Evolutionary conservation across 2,329 filamentous ascomycete genomes (phyloP).

Genomic region (Pseudocercospora crystallina): DNA sequence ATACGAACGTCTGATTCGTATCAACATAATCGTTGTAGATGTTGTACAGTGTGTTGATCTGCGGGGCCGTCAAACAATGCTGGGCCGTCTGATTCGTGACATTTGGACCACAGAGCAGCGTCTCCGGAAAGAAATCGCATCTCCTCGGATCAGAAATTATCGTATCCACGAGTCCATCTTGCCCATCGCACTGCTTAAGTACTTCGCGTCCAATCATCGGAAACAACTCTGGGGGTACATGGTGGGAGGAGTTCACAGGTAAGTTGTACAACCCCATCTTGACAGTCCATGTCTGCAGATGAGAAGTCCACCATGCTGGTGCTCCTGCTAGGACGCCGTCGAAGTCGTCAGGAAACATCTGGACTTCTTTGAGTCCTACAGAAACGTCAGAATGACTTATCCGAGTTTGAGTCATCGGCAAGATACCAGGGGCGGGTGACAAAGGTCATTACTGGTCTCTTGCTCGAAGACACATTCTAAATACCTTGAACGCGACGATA

Average conservation of each 20-base stretch:
- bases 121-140: slow-evolving; percentile 48
- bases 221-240: slow-evolving; percentile 48
- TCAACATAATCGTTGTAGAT: slow-evolving; percentile 45
- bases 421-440: too few species aligned
- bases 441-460: too few species aligned
- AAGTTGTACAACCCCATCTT: slow-evolving; percentile 51
- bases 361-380: slow-evolving; percentile 49
- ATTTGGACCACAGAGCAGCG: slow-evolving; percentile 40
- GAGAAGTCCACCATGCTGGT: slow-evolving; percentile 53
- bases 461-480: too few species aligned
- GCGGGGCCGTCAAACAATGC: slow-evolving; percentile 45
- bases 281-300: slow-evolving; percentile 47
- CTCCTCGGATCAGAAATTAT: slow-evolving; percentile 50
- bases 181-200: slow-evolving; percentile 51
- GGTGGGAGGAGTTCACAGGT: slow-evolving; percentile 45
- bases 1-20: slow-evolving; percentile 43
- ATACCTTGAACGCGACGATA: too few species aligned
- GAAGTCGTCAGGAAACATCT: slow-evolving; percentile 56
- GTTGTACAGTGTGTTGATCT: slow-evolving; percentile 45
- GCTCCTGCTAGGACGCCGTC: slow-evolving; percentile 58
- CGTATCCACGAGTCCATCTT: slow-evolving; percentile 52
- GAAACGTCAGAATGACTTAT: too few species aligned
- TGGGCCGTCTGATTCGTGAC: slow-evolving; percentile 26
- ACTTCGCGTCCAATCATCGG: slow-evolving; percentile 46
- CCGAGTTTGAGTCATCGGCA: too few species aligned